phyloP scores from a whole-genome alignment of 139 green algal genomes.

The Deuterostichococcus epilithicus region DNA sequence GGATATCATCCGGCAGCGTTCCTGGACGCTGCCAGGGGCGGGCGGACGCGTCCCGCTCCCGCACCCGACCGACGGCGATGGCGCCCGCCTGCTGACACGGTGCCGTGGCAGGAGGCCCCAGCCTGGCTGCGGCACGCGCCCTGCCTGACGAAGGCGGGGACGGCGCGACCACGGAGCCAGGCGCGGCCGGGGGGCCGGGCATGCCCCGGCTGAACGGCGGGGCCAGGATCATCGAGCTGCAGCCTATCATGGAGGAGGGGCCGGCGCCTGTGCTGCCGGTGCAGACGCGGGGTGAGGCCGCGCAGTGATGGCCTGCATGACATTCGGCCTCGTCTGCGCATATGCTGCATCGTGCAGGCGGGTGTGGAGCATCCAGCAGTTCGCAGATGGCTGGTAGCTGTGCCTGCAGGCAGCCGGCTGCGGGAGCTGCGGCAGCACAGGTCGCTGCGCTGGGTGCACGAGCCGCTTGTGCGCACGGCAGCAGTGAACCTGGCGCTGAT shows the following conservation, averaged over 20 bases:
- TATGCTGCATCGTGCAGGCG: background rate
- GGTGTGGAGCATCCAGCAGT: no score
- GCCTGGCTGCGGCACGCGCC: background rate
- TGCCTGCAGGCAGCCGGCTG: background rate
- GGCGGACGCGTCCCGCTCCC: no score
- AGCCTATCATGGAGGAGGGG: slow-evolving; percentile 16
- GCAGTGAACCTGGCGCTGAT: slow-evolving; percentile 23
- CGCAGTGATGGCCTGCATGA: background rate
- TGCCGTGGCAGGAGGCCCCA: no score
- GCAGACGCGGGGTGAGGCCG: background rate
- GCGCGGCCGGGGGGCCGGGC: no score
- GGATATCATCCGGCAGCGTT: no score
- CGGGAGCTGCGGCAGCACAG: background rate
- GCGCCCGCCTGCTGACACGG: no score
- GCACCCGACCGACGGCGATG: no score
- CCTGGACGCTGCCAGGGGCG: no score
- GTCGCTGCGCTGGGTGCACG: background rate
- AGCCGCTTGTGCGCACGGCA: slow-evolving; percentile 9
- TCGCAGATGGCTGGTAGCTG: no score
- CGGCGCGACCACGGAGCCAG: no score
- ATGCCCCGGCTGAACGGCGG: background rate
- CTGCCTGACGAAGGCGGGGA: background rate
- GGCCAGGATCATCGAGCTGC: background rate
- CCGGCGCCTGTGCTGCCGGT: background rate
- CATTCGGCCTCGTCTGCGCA: background rate